These are phyloP conservation scores for Camelina hispida DNA, from an alignment of 345 rosid genomes.

Conservation along the genomic window DNA sequence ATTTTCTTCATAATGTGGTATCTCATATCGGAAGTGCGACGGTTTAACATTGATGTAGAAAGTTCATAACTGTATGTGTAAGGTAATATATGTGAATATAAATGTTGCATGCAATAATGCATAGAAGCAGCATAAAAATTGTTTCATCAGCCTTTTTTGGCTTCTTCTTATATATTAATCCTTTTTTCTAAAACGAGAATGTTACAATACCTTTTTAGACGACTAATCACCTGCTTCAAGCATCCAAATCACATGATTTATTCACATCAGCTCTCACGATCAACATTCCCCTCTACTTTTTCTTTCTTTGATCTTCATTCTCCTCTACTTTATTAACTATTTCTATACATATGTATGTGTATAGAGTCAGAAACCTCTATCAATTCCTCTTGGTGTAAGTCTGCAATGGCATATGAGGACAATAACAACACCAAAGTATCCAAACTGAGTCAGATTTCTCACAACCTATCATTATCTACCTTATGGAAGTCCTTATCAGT, in stretches of 20 bases:
- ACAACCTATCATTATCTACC: conserved; percentile 32
- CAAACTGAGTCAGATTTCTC: conserved; percentile 38
- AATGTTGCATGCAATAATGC: conserved; percentile 26
- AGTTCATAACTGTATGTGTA: not conserved
- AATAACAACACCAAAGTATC: conserved; percentile 23
- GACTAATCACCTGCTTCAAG: not conserved
- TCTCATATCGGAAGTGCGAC: no score
- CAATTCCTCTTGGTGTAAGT: conserved; percentile 14
- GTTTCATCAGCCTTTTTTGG: conserved; percentile 2
- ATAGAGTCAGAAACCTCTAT: conserved; percentile 5
- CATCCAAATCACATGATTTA: conserved; percentile 40
- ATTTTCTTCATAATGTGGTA: no score
- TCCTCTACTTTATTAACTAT: conserved; percentile 16
- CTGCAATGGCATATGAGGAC: conserved; percentile 43
- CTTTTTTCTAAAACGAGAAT: conserved; percentile 24
- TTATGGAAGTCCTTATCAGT: conserved; percentile 41
- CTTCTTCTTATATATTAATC: not conserved
- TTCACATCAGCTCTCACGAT: conserved; percentile 41
- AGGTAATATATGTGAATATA: not conserved
- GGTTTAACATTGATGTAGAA: no score
- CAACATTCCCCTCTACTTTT: conserved; percentile 19
- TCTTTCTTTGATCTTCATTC: not conserved
- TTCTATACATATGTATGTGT: not conserved
- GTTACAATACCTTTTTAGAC: conserved; percentile 1
- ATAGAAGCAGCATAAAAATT: conserved; percentile 26